Evolutionary conservation across 2,329 filamentous ascomycete genomes (phyloP), one percentile per base, ranked within the genome.

Genomic region (Pyrenochaeta sp.): DNA sequence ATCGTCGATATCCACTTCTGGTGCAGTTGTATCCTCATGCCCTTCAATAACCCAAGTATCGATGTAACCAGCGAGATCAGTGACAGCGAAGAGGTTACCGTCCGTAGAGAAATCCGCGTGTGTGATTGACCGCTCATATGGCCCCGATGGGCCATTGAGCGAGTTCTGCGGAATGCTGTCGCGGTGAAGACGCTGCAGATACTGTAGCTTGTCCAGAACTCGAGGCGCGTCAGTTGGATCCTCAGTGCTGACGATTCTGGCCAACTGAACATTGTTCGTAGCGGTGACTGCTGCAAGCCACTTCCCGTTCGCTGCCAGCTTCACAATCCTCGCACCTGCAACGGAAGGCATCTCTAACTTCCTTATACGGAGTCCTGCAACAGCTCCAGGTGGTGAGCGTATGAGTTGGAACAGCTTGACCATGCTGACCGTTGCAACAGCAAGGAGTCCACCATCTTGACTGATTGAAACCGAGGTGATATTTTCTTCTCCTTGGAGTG

Each of bases 61-160:
- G 29, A 98, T 82, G 74, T 88, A 92, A 37, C 95, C 95, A 37
- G 90, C 88, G 46, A 97, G 77, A 73, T 97, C 94, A 42, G 89
- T 88, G 27, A 88, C 85, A 7, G 90, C 92, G 41, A 98, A 79
- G 58, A 96, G 85, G 61, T 84, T 87, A 71, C 90, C 91, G 71
- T 97, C 90, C 4, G 87, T 81, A 9, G 92, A 93, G 74, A 98
- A 97, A 2, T 88, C 82, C 21, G 89, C 75, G 48, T 91, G 89
- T 31, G 85, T 87, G 61, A 98, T 87, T 39, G 83, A 88, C 71
- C 90, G 85, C 58, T 92, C 86, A 75, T 97, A 98, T 21, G 79
- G 78, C n/a, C 89, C 89, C 48, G 91, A 81, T 6, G 88, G 87
- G 27, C 89, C 87, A 48, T 90, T 83, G 14, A 81, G 81, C 51